These are phyloP conservation scores for Umbelopsis ramanniana DNA, from an alignment of 192 early-diverging fungal species.

Conservation along the genomic window DNA sequence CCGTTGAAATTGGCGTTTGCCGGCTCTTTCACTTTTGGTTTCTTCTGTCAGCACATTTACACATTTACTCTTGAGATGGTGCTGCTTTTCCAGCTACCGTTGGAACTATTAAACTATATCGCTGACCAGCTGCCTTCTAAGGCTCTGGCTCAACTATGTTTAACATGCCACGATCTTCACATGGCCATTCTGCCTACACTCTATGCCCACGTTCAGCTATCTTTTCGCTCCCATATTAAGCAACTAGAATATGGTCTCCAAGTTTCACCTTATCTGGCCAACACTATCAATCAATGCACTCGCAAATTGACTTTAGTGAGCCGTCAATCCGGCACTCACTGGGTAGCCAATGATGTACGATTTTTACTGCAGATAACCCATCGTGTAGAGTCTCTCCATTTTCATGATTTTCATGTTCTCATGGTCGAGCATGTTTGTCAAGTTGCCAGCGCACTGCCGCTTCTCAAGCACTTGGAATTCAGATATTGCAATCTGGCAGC, in stretches of 20 bases:
- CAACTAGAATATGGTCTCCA: constrained; percentile 21
- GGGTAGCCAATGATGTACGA: constrained; percentile 23
- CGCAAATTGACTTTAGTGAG: constrained; percentile 22
- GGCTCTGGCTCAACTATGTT: constrained; percentile 24
- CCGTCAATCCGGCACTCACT: constrained; percentile 22
- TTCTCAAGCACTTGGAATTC: constrained; percentile 22
- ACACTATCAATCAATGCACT: background rate
- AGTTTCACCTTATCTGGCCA: constrained; percentile 12
- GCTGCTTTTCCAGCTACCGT: constrained; percentile 16
- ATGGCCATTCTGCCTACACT: constrained; percentile 21
- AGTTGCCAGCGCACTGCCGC: constrained; percentile 7
- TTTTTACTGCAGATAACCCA: background rate
- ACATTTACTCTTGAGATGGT: background rate
- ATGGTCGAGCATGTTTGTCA: constrained; percentile 25
- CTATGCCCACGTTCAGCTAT: constrained; percentile 26
- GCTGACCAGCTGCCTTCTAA: background rate
- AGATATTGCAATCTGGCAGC: constrained; percentile 30
- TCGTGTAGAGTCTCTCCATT: constrained; percentile 1
- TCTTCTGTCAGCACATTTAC: constrained; percentile 12
- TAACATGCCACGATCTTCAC: constrained; percentile 2
- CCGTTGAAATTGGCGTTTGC: constrained; percentile 5
- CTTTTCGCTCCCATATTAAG: constrained; percentile 12
- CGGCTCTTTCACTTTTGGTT: background rate
- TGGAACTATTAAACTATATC: constrained; percentile 28
- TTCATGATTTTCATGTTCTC: constrained; percentile 23